Base-by-base conservation (phyloP, 768 basidiomycete species). In the Russula griseocarnosa region DNA sequence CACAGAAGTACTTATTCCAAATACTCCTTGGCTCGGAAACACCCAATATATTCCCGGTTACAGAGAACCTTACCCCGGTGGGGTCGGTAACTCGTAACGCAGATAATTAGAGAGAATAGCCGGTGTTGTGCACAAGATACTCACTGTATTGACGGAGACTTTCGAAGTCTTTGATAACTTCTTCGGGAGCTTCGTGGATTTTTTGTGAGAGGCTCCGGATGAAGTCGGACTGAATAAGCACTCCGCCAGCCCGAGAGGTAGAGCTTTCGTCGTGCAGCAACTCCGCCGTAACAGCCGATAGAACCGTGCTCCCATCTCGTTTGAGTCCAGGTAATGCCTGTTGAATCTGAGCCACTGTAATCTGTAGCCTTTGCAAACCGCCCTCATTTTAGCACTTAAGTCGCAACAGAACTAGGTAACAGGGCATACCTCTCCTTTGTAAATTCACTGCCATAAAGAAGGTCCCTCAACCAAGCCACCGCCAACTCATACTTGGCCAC, bases 241-340 rank as follows among this genome's bases (percentile, higher is more conserved):
- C 79, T 32, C 84, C 82, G 68, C 81, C 80, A 58, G 84, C 83
- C 36, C 86, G 82, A 14, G 84, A 83, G 11, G 89, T 88, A 5
- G 90, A 92, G 54, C 78, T 79, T 68, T 86, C 82, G 66, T 83
- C 81, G 70, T 83, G 90, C 28, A 93, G 71, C 30, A 92, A 71
- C 63, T 86, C 82, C 20, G 82, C 76, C 76, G 83, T 86, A 34
- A 93, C 76, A 9, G 93, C 88, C 11, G 81, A 79, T 52, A 94
- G 78, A 13, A 98, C 90, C 32, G 83, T 87, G 71, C 77, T 84
- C 14, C 94, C 96, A 71, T 92, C 88, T 44, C 97, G 84, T 79
- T 98, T 98, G 69, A 91, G 78, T 72, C 94, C 88, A 3, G 97
- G 96, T 36, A 99, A 79, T 22, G 86, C 86, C 73, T 98, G 96